phyloP scores from a whole-genome alignment of 805 yeast species.

The Starmerella bombi region DNA sequence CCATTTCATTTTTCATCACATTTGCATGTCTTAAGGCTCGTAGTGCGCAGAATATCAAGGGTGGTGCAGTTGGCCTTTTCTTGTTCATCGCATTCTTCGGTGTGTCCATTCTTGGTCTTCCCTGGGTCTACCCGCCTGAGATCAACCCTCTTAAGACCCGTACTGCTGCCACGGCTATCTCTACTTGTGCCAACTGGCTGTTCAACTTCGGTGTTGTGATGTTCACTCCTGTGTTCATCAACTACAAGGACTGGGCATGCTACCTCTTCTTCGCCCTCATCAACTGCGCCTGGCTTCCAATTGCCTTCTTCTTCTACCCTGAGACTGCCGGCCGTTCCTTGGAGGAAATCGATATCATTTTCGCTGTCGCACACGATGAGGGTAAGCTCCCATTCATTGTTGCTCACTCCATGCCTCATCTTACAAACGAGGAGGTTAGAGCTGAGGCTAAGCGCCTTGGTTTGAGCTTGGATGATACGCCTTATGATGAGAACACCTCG shows the following conservation, averaged over 20 bases:
- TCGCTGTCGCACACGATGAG: conserved; percentile 47
- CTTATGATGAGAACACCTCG: conserved; percentile 1
- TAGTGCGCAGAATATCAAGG: conserved; percentile 28
- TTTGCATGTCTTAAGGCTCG: conserved; percentile 32
- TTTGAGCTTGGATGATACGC: conserved; percentile 24
- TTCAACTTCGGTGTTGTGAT: conserved; percentile 53
- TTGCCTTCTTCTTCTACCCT: conserved; percentile 56
- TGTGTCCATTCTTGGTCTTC: conserved; percentile 41
- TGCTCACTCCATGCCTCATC: conserved; percentile 48
- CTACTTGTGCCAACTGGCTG: conserved; percentile 56
- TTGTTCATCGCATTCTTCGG: conserved; percentile 45
- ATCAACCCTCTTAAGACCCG: conserved; percentile 46
- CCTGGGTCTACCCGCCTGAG: conserved; percentile 58
- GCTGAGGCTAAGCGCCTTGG: conserved; percentile 48
- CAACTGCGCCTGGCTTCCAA: conserved; percentile 46
- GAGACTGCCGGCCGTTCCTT: conserved; percentile 66
- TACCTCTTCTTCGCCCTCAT: conserved; percentile 56
- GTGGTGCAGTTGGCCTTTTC: conserved; percentile 55
- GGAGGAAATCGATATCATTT: conserved; percentile 61
- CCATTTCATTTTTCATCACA: conserved; percentile 27
- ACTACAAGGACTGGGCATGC: conserved; percentile 41
- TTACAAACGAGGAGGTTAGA: conserved; percentile 45
- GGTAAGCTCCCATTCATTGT: conserved; percentile 48
- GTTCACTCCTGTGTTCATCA: conserved; percentile 47
- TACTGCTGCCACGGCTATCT: conserved; percentile 47